A percentile compares a stretch with the other conserved stretches of the same genome.
These are phyloP conservation scores for Ophiocordyceps sinensis DNA, from an alignment of 2,329 filamentous ascomycete genomes.

Conservation along the genomic window DNA sequence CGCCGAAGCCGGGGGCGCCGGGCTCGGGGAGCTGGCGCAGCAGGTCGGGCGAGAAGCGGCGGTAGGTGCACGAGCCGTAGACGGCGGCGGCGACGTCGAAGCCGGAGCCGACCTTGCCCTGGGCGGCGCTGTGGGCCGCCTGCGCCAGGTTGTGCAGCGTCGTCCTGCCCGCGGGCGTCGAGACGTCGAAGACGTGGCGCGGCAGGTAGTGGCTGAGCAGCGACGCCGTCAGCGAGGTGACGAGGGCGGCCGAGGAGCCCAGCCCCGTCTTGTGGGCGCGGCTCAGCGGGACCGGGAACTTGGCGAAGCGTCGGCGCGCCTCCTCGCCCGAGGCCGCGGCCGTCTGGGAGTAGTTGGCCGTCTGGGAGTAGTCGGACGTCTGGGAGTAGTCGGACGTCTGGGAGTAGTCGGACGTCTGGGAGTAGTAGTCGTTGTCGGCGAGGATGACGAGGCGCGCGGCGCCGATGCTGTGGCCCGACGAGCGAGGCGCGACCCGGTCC, in stretches of 20 bases:
- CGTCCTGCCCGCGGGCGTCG: conserved; percentile 35
- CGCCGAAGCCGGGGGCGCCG: conserved; percentile 51
- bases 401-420: no score
- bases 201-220: conserved; percentile 65
- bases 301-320: conserved; percentile 46
- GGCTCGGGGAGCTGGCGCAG: conserved; percentile 53
- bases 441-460: conserved; percentile 71
- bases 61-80: conserved; percentile 81
- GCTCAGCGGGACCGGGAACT: conserved; percentile 61
- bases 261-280: conserved; percentile 90
- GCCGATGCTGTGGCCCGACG: conserved; percentile 36
- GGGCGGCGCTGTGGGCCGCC: conserved; percentile 84
- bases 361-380: no score
- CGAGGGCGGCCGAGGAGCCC: conserved; percentile 85
- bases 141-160: conserved; percentile 87
- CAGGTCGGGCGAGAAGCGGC: conserved; percentile 75
- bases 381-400: no score
- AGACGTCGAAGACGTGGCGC: conserved; percentile 37
- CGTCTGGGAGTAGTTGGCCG: no score
- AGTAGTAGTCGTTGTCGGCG: conserved; percentile 96
- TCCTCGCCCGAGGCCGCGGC: conserved; percentile 14
- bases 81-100: conserved; percentile 93
- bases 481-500: conserved; percentile 24
- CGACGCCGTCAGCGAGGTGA: conserved; percentile 71
- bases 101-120: conserved; percentile 90